Conservation (phyloP, 2,329 filamentous ascomycete species). For the Diaporthe destruens region DNA sequence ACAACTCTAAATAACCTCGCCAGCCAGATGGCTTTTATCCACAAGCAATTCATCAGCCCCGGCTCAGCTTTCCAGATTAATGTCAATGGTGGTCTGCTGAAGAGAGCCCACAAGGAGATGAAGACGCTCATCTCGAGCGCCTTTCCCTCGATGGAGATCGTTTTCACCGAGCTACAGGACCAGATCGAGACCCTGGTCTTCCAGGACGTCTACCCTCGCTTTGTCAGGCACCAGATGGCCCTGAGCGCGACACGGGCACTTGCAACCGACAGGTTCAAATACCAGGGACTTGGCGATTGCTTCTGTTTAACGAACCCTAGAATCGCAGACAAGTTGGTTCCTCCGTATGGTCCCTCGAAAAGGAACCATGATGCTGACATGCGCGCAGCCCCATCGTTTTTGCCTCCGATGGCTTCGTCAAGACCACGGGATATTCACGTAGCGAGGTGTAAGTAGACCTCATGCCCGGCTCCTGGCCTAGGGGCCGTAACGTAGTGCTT, state of each 20-base stretch:
- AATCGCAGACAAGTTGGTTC: slow-evolving; percentile 40
- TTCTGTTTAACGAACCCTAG: slow-evolving; percentile 69
- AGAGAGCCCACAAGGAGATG: slow-evolving; percentile 48
- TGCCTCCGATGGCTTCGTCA: slow-evolving; percentile 64
- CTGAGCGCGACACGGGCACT: slow-evolving; percentile 52
- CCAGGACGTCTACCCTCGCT: slow-evolving; percentile 61
- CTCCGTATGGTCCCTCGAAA: no score
- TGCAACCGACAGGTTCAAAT: slow-evolving; percentile 53
- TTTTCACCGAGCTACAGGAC: slow-evolving; percentile 56
- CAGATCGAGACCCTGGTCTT: slow-evolving; percentile 57
- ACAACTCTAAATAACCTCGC: slow-evolving; percentile 56
- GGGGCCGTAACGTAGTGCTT: no score
- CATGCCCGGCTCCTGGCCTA: not conserved
- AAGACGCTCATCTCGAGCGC: slow-evolving; percentile 48
- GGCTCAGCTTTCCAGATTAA: slow-evolving; percentile 45
- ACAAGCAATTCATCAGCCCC: slow-evolving; percentile 48
- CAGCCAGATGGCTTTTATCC: slow-evolving; percentile 52
- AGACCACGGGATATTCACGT: slow-evolving; percentile 60
- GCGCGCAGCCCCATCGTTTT: slow-evolving; percentile 64
- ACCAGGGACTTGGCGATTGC: slow-evolving; percentile 68
- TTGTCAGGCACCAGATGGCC: slow-evolving; percentile 63
- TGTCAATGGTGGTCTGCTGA: slow-evolving; percentile 47
- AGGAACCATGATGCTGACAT: not conserved
- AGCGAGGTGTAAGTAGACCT: slow-evolving; percentile 53
- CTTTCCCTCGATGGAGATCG: slow-evolving; percentile 54